Evolutionary conservation across 345 rosid species (phyloP), one percentile per base, ranked within the genome.

Genomic region (Durio zibethinus): DNA sequence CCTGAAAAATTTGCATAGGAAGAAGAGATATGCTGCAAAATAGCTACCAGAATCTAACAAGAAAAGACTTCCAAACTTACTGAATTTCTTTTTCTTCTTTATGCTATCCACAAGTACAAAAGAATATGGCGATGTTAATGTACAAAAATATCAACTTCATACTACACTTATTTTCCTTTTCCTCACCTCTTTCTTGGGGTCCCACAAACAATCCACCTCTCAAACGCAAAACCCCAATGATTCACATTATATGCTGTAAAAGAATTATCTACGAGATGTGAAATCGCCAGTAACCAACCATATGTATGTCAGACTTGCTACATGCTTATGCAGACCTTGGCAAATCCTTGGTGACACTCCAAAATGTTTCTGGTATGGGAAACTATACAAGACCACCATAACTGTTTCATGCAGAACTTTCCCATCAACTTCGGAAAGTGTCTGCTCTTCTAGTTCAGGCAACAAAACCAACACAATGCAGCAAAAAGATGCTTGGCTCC

Each of bases 91-190:
- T 57, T 69, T 73, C 27, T 60, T 48, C 31, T 79, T 85, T 78
- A 80, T 81, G 77, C 77, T 77, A 80, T 83, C 81, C 73, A 80
- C 80, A 88, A 38, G 80, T 81, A 74, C 87, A 88, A 86, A 79
- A 86, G 84, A 88, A 73, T 77, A 33, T 76, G 78, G 73, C 20
- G 80, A 68, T 73, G 79, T 64, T 77, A 83, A 77, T 83, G 83
- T 86, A 88, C 89, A 88, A 59, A 74, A 29, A 33, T 38, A 71
- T 50, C 35, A 31, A 33, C 38, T 69, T 69, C 73, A 45, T 1
- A 68, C 36, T 43, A 50, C 16, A 70, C 29, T 75, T 47, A 48
- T 63, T 72, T 52, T 12, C 43, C 33, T 68, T n/a, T 33, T 35
- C 35, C 50, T 35, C 45, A 35, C 33, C 43, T 54, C 33, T 52